phyloP scores from a whole-genome alignment of 495 filamentous ascomycete genomes.

The Tetracladium setigerum region DNA sequence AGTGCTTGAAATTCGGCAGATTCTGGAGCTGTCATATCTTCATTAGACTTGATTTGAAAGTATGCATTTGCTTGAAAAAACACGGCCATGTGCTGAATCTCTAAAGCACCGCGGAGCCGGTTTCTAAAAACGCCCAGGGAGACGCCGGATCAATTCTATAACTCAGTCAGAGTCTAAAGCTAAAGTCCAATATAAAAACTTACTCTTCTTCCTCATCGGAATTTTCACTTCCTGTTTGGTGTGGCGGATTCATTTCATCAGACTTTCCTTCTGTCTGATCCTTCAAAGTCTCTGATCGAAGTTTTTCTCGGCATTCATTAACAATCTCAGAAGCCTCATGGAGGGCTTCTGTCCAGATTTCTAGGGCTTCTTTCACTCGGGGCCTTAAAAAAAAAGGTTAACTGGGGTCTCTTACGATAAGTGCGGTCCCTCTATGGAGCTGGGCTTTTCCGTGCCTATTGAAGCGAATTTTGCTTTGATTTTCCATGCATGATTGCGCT shows the following conservation, averaged over 20 bases:
- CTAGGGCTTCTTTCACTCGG: conserved; percentile 46
- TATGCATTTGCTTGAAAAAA: conserved; percentile 83
- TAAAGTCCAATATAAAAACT: background rate
- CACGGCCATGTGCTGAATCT: conserved; percentile 70
- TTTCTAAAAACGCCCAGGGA: conserved; percentile 51
- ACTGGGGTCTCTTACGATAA: too few species aligned
- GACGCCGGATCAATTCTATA: conserved; percentile 24
- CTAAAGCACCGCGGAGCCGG: conserved; percentile 61
- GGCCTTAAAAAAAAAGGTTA: conserved; percentile 2
- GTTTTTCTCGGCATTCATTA: conserved; percentile 52
- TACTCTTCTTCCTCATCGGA: conserved; percentile 30
- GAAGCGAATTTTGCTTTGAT: too few species aligned
- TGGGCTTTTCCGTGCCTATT: too few species aligned
- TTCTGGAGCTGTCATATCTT: conserved; percentile 49
- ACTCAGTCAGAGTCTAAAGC: conserved; percentile 5
- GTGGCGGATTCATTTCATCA: background rate
- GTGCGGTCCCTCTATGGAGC: too few species aligned
- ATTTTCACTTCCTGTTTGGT: conserved; percentile 23
- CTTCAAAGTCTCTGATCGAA: conserved; percentile 27
- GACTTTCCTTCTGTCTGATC: conserved; percentile 7
- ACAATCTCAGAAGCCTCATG: conserved; percentile 49
- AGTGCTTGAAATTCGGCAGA: conserved; percentile 57
- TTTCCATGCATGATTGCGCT: too few species aligned
- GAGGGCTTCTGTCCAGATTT: conserved; percentile 57
- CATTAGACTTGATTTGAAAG: conserved; percentile 71